Evolutionary conservation across 2,329 filamentous ascomycete species (phyloP).

Genomic region (Xylariaceae sp.): DNA sequence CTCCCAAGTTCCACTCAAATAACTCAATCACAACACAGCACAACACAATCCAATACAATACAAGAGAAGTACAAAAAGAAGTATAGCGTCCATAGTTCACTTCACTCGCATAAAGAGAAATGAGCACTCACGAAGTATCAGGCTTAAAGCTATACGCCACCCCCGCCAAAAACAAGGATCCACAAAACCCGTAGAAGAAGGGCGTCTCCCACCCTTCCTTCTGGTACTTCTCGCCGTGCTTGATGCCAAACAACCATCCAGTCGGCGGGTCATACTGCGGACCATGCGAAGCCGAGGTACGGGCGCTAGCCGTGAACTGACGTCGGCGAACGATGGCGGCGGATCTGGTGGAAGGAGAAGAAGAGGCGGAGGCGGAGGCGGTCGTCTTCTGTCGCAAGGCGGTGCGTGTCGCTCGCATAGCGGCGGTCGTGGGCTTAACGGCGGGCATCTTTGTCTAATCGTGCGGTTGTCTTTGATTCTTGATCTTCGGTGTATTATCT

Average conservation of each 20-base stretch:
- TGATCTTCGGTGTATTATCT: neutral
- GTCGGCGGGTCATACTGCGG: conserved; percentile 82
- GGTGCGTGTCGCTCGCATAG: conserved; percentile 27
- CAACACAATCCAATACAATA: too few species aligned
- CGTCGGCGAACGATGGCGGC: conserved; percentile 17
- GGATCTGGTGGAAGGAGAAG: conserved; percentile 14
- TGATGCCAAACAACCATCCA: conserved; percentile 90
- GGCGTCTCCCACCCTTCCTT: conserved; percentile 94
- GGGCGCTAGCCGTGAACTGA: conserved; percentile 41
- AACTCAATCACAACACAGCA: too few species aligned
- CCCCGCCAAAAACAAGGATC: conserved; percentile 64
- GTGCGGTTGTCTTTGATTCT: neutral
- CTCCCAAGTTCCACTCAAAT: too few species aligned
- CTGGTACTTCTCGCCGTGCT: conserved; percentile 91
- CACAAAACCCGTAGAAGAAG: conserved; percentile 80
- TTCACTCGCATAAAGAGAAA: too few species aligned
- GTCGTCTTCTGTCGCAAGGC: conserved; percentile 17
- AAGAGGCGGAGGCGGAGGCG: conserved; percentile 2
- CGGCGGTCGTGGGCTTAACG: conserved; percentile 28
- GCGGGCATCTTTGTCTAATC: conserved; percentile 24
- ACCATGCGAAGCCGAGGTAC: conserved; percentile 51
- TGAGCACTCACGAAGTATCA: conserved; percentile 82
- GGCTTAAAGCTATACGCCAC: conserved; percentile 94
- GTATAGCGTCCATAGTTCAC: too few species aligned
- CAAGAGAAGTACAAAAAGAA: too few species aligned